Conservation (phyloP, 306 rosid genomes). For the Glycine soja region DNA sequence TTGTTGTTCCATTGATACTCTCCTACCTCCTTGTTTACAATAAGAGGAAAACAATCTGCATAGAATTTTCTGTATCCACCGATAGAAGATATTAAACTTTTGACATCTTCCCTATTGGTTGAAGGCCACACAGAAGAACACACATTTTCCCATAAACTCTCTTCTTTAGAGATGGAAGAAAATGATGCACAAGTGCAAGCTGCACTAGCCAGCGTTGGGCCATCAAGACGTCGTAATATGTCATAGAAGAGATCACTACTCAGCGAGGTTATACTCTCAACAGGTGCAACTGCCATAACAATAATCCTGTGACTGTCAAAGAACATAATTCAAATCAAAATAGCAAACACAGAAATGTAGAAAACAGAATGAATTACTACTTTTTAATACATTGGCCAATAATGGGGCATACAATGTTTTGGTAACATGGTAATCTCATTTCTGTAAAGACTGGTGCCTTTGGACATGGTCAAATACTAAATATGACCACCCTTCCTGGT, state of each 20-base stretch:
- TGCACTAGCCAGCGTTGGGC: conserved; percentile 78
- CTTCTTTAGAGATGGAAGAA: conserved; percentile 84
- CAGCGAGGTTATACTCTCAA: conserved; percentile 65
- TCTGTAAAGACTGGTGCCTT: background rate
- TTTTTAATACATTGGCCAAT: conserved; percentile 2
- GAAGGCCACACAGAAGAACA: conserved; percentile 94
- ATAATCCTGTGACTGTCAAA: conserved; percentile 50
- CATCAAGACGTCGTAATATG: conserved; percentile 85
- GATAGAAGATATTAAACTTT: conserved; percentile 66
- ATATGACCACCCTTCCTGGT: background rate
- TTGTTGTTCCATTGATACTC: conserved; percentile 60
- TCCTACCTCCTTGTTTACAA: conserved; percentile 71
- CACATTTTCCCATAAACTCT: conserved; percentile 85
- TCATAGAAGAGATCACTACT: conserved; percentile 84
- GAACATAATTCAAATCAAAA: conserved; percentile 38
- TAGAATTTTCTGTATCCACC: conserved; percentile 92
- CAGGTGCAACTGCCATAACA: conserved; percentile 60
- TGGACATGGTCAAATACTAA: background rate
- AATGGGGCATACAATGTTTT: conserved; percentile 25
- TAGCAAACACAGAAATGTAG: background rate
- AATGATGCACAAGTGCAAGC: conserved; percentile 86
- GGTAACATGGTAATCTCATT: conserved; percentile 14
- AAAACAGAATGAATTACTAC: background rate
- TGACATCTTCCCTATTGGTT: conserved; percentile 84
- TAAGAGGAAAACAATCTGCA: conserved; percentile 91